Evolutionary conservation across 2,329 filamentous ascomycete species (phyloP).

Genomic region (Massarina eburnea): DNA sequence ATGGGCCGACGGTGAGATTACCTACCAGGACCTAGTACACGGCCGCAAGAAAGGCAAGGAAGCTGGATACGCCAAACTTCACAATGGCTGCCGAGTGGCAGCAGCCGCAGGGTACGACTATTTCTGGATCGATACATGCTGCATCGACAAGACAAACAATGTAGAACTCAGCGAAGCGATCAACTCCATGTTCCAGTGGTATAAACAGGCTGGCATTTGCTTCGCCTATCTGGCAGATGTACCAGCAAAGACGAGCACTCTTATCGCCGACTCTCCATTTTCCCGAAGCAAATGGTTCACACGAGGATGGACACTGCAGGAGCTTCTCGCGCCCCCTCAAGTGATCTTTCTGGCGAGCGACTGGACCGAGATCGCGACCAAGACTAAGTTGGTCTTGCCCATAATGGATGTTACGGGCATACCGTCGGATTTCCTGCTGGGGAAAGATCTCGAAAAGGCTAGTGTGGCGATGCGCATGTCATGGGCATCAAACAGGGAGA

Average conservation of each 20-base stretch:
- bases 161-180: neutral
- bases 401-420: no score
- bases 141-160: neutral
- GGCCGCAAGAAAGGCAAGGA: conserved; percentile 2
- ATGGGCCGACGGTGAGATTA: conserved; percentile 12
- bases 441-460: no score
- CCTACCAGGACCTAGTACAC: conserved; percentile 11
- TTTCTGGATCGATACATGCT: neutral
- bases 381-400: no score
- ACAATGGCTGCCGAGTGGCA: no score
- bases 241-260: conserved; percentile 2
- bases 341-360: conserved; percentile 8
- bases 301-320: conserved; percentile 12
- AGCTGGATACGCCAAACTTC: conserved; percentile 1
- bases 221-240: neutral
- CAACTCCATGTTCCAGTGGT: conserved; percentile 1
- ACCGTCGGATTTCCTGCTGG: no score
- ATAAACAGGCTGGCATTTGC: neutral
- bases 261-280: conserved; percentile 2
- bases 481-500: no score
- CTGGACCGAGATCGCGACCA: no score
- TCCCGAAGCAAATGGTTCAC: conserved; percentile 2
- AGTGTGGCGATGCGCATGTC: no score
- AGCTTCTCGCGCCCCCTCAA: conserved; percentile 8
- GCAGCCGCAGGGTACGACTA: no score